Base-by-base conservation (phyloP, 257 asterid genomes). In the Solanum chiquidenum region DNA sequence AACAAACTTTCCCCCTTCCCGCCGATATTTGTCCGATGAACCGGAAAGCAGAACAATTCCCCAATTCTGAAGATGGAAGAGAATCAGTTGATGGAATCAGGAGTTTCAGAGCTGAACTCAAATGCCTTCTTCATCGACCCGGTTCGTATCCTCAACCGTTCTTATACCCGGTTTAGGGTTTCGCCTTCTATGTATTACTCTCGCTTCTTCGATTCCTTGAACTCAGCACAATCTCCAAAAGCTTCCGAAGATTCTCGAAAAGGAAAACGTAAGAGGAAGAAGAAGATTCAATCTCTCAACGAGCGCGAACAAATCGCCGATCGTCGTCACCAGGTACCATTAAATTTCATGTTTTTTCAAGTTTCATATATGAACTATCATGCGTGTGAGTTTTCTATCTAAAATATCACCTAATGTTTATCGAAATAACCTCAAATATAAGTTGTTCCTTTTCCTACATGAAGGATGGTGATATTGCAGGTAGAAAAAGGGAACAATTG, bases 301-400 rank as follows among this genome's bases (percentile, higher is more conserved):
- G 83, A 91, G 27, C 91, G 94, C 34, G 99, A 97, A 89, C 89
- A 87, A 90, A 87, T 95, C 69, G 99, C 99, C 72, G 95, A 95
- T 49, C 95, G 73, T 73, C 95, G 99, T 20, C 98, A 97, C 84
- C 96, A 92, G 95, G 99, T 96, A 90, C 12, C 83, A 14, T 25
- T 68, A 83, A 12, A n/a, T 40, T 74, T 35, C 29, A 2, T 25
- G 73, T 25, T 66, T 66, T 25, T 27, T 66, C 9, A 7, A 66
- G 74, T 27, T 66, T 66, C 20, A 66, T 25, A 12, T 6, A 27
- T 66, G 73, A 66, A 12, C 9, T 66, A 25, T 64, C 34, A 11
- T 1, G 73, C 14, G 9, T 25, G 4, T 12, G 73, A 25, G 20
- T 64, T 58, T 58, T 58, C 66, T 58, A 21, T 21, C 12, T 58